Evolutionary conservation across 2,329 filamentous ascomycete genomes (phyloP).

Genomic region (Emmonsiellopsis sp.): DNA sequence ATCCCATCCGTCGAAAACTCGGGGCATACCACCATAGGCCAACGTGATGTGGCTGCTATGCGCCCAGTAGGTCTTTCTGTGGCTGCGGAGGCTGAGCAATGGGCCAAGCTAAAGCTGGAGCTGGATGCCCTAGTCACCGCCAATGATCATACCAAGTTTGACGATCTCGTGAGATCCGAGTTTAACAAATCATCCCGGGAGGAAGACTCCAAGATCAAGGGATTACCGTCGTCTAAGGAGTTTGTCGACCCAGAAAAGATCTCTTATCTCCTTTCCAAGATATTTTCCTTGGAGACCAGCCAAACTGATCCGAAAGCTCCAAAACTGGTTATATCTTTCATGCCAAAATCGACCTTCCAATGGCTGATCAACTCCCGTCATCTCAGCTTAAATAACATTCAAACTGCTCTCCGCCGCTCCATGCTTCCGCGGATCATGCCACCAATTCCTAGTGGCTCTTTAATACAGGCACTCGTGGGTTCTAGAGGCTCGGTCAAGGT

Average conservation of each 20-base stretch:
- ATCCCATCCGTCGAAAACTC: constrained; percentile 24
- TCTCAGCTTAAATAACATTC: constrained; percentile 29
- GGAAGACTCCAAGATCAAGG: constrained; percentile 13
- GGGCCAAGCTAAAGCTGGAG: constrained; percentile 23
- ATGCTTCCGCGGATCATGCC: constrained; percentile 27
- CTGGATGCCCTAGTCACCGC: constrained; percentile 20
- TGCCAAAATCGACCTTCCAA: constrained; percentile 28
- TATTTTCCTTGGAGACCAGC: constrained; percentile 23
- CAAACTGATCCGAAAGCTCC: constrained; percentile 15
- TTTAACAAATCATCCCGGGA: constrained; percentile 14
- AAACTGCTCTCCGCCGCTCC: constrained; percentile 28
- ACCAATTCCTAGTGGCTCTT: constrained; percentile 27
- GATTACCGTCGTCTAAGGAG: constrained; percentile 16
- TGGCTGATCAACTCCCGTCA: constrained; percentile 34
- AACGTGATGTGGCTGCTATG: constrained; percentile 21
- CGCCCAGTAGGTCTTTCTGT: constrained; percentile 23
- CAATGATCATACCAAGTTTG: constrained; percentile 24
- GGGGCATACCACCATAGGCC: constrained; percentile 18
- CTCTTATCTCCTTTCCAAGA: constrained; percentile 28
- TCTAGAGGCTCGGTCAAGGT: constrained; percentile 29
- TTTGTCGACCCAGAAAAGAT: constrained; percentile 28
- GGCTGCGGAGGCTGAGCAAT: constrained; percentile 23
- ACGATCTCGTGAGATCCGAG: constrained; percentile 20
- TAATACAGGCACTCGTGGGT: constrained; percentile 30
- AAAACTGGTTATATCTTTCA: constrained; percentile 24